Percentiles rank a stretch among this genome's conserved stretches.
These are phyloP conservation scores for Silene vulgaris DNA, from an alignment of 179 eudicot species.

Conservation along the genomic window DNA sequence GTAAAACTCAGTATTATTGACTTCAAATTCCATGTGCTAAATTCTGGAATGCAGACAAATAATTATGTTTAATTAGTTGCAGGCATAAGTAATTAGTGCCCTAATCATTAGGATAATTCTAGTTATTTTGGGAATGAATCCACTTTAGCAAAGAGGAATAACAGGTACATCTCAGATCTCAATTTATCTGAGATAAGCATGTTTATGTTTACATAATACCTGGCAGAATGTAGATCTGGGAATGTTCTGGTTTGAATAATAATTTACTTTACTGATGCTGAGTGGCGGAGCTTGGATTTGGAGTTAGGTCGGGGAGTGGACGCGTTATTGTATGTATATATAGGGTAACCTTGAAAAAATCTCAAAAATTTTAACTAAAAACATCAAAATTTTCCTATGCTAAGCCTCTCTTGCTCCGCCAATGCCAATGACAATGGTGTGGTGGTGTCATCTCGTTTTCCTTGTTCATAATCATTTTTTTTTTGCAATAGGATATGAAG, in stretches of 20 bases:
- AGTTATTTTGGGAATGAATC: not conserved
- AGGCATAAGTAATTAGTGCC: not conserved
- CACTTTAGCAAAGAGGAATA: not conserved
- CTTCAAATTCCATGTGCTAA: constrained; percentile 17
- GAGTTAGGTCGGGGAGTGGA: no score
- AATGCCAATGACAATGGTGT: no score
- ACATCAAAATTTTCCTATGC: no score
- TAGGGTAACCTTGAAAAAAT: no score
- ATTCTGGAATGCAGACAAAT: not conserved
- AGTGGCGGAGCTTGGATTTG: no score
- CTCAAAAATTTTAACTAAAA: no score
- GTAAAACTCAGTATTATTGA: not conserved
- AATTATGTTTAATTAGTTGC: not conserved
- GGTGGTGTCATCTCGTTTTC: no score
- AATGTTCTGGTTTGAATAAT: constrained; percentile 14
- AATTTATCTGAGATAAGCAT: constrained; percentile 6
- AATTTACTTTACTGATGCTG: no score
- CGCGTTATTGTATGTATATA: no score
- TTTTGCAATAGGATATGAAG: no score
- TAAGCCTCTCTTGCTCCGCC: no score
- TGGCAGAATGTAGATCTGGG: not conserved
- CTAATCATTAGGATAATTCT: not conserved
- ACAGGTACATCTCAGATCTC: constrained; percentile 15
- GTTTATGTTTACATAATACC: not conserved
- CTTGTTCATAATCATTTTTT: no score